phyloP scores from a whole-genome alignment of 805 yeast species.

The Danielia oregonensis region DNA sequence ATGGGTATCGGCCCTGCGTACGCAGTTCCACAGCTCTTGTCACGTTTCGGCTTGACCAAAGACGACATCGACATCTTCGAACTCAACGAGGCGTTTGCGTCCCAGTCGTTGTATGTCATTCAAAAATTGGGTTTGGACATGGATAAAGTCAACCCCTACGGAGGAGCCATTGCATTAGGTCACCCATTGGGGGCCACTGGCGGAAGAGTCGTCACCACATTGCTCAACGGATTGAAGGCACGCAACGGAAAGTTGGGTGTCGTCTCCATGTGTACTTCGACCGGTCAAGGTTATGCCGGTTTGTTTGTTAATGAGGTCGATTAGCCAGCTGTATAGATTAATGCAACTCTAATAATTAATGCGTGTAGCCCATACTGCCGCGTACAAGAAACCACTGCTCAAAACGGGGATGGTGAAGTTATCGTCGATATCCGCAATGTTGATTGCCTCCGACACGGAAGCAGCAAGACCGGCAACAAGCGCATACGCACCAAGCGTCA shows the following conservation, averaged over 20 bases:
- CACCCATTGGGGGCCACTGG: conserved; percentile 56
- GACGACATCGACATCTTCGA: conserved; percentile 72
- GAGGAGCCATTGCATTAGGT: conserved; percentile 11
- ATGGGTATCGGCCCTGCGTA: conserved; percentile 7
- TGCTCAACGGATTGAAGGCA: conserved; percentile 29
- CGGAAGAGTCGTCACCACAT: conserved; percentile 37
- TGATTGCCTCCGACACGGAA: conserved; percentile 81
- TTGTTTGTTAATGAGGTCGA: conserved; percentile 25
- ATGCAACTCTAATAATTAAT: too few species aligned
- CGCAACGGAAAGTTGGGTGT: conserved; percentile 31
- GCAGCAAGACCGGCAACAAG: conserved; percentile 75
- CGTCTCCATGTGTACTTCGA: conserved; percentile 39
- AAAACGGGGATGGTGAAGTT: conserved; percentile 91
- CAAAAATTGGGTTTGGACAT: conserved; percentile 24
- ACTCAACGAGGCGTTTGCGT: conserved; percentile 36
- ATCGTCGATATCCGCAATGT: conserved; percentile 76
- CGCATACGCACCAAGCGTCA: conserved; percentile 53
- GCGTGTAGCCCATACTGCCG: conserved; percentile 35
- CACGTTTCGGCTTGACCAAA: conserved; percentile 20
- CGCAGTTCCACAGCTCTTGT: conserved; percentile 4
- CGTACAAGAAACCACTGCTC: conserved; percentile 62
- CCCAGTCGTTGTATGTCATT: conserved; percentile 17
- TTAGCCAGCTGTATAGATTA: conserved; percentile 1
- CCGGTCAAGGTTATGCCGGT: conserved; percentile 39
- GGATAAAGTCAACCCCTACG: conserved; percentile 38